A percentile compares a stretch with the other conserved stretches of the same genome.
phyloP scores from a whole-genome alignment of 148 eudicot species.

The Rhododendron vialii region DNA sequence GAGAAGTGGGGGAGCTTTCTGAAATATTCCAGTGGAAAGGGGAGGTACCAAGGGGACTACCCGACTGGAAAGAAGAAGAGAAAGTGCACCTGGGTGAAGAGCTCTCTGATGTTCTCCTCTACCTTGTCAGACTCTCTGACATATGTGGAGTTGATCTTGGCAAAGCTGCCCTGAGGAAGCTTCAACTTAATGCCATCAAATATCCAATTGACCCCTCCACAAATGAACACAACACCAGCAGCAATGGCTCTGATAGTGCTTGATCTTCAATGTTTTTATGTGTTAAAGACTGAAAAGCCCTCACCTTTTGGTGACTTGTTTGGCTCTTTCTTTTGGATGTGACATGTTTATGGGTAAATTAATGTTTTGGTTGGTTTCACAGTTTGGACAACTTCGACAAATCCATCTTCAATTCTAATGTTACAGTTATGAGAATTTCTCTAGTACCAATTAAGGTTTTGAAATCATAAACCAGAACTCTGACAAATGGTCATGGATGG shows the following conservation, averaged over 20 bases:
- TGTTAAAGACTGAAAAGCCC: not conserved
- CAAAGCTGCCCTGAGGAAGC: conserved; percentile 60
- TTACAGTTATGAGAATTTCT: too few relatives aligned
- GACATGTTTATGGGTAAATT: not conserved
- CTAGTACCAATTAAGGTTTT: too few relatives aligned
- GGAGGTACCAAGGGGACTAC: conserved; percentile 55
- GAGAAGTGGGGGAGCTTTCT: conserved; percentile 81
- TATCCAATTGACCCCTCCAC: conserved; percentile 34
- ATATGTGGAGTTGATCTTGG: conserved; percentile 74
- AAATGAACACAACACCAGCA: not conserved
- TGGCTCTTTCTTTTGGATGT: not conserved
- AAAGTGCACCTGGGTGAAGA: conserved; percentile 63
- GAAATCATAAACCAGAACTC: too few relatives aligned
- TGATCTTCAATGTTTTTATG: not conserved
- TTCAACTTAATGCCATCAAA: conserved; percentile 51
- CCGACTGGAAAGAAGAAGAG: conserved; percentile 53
- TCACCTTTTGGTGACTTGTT: not conserved
- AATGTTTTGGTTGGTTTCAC: too few relatives aligned
- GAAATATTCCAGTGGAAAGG: conserved; percentile 92
- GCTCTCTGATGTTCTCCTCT: conserved; percentile 68
- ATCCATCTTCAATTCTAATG: too few relatives aligned
- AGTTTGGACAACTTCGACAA: too few relatives aligned
- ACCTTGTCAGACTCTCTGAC: conserved; percentile 59
- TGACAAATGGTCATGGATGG: too few relatives aligned
- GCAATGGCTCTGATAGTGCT: not conserved